Evolutionary conservation across 2,329 filamentous ascomycete genomes (phyloP).

Genomic region (Colletotrichum falcatum): DNA sequence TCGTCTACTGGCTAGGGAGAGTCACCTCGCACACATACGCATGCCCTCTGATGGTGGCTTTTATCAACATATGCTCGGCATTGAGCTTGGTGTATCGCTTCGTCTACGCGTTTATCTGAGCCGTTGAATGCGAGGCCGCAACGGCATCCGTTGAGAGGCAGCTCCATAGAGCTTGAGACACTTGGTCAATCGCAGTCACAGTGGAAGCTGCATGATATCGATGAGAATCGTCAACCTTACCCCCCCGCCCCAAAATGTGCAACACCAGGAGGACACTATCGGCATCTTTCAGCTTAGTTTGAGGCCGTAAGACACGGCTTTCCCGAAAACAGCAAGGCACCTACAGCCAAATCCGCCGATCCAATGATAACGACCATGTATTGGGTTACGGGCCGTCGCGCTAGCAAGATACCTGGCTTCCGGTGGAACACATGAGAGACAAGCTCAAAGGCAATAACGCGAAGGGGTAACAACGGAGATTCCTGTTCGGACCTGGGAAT

Average conservation of each 20-base stretch:
- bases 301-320: slow-evolving; percentile 26
- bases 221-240: not conserved
- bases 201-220: not conserved
- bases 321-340: slow-evolving; percentile 17
- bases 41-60: not conserved
- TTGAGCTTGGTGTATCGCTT: not conserved
- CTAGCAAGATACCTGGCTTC: slow-evolving; percentile 14
- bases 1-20: slow-evolving; percentile 16
- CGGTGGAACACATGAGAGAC: slow-evolving; percentile 23
- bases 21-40: not conserved
- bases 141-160: not conserved
- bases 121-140: not conserved
- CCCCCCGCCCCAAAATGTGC: slow-evolving; percentile 2
- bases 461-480: slow-evolving; percentile 14
- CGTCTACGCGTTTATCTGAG: too few relatives aligned
- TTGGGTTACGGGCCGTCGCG: slow-evolving; percentile 36
- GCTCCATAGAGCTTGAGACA: not conserved
- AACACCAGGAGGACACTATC: not conserved
- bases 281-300: slow-evolving; percentile 1
- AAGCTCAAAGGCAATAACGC: slow-evolving; percentile 19
- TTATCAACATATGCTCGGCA: not conserved
- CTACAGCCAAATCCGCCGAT: not conserved
- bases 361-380: slow-evolving; percentile 25
- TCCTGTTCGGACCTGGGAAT: not conserved
- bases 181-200: not conserved